phyloP scores from a whole-genome alignment of 2,329 filamentous ascomycete genomes.

The Chaetomium olivaceum region DNA sequence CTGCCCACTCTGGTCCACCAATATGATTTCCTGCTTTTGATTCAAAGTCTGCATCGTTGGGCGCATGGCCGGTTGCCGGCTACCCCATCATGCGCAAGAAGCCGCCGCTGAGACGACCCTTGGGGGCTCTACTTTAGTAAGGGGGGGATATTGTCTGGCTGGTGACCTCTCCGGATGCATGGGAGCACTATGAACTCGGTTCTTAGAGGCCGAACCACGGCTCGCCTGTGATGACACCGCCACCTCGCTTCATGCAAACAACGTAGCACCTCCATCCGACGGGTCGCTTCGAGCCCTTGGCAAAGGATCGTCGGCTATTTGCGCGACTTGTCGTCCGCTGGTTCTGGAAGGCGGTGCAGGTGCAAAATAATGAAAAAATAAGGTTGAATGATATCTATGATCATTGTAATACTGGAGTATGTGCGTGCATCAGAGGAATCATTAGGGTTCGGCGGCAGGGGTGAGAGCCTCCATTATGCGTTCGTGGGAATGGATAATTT shows the following conservation, averaged over 20 bases:
- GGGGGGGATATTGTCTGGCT: conserved; percentile 5
- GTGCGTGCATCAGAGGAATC: background rate
- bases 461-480: background rate
- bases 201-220: conserved; percentile 12
- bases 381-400: background rate
- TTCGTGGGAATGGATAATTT: too few species aligned
- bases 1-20: background rate
- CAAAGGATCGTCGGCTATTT: conserved; percentile 9
- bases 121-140: background rate
- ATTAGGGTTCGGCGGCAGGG: background rate
- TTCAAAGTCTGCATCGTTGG: conserved; percentile 4
- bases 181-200: conserved; percentile 8
- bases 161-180: conserved; percentile 1
- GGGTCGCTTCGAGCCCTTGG: conserved; percentile 17
- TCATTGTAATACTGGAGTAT: background rate
- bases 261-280: conserved; percentile 19
- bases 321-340: background rate
- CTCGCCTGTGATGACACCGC: conserved; percentile 13
- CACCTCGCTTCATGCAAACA: background rate
- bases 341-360: background rate
- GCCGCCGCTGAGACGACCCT: too few species aligned
- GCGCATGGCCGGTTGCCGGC: conserved; percentile 12
- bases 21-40: conserved; percentile 14
- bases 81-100: conserved; percentile 7
- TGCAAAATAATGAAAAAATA: background rate